A percentile compares a stretch with the other conserved stretches of the same genome.
Evolutionary conservation across 1,284 basidiomycete genomes (phyloP).

Genomic region (Naganishia liquefaciens): DNA sequence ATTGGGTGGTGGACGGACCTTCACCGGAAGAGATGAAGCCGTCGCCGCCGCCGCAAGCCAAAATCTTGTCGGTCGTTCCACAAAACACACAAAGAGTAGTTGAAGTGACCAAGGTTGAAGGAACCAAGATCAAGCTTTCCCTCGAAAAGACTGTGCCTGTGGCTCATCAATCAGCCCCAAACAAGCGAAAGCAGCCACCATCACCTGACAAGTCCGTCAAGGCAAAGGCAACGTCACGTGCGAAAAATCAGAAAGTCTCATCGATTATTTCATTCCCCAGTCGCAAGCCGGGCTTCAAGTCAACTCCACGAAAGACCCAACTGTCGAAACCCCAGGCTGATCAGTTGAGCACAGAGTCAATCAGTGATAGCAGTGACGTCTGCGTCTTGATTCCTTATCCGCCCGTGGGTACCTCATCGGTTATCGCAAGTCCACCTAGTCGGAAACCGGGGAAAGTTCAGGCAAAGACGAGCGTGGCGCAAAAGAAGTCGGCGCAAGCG

Average conservation of each 20-base stretch:
- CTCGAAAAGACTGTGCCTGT: neutral
- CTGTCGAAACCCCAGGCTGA: neutral
- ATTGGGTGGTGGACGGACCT: slow-evolving; percentile 39
- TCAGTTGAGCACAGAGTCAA: neutral
- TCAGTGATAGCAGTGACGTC: slow-evolving; percentile 1
- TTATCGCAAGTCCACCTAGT: neutral
- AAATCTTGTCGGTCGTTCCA: neutral
- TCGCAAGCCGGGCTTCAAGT: slow-evolving; percentile 2
- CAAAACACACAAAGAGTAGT: neutral
- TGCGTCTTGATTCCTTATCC: neutral
- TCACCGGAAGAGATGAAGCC: slow-evolving; percentile 17
- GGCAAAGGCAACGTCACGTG: neutral
- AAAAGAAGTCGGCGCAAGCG: neutral
- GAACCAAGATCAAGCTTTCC: slow-evolving; percentile 11
- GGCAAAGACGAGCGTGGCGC: neutral
- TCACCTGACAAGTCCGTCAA: slow-evolving; percentile 16
- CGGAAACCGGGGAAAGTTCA: neutral
- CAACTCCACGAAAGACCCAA: neutral
- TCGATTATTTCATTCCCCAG: slow-evolving; percentile 1
- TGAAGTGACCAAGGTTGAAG: slow-evolving; percentile 21
- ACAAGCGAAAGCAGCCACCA: slow-evolving; percentile 22
- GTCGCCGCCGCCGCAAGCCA: neutral
- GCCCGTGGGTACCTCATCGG: neutral
- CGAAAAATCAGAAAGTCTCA: slow-evolving; percentile 2
- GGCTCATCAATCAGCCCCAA: neutral